Conservation (phyloP, 2,329 filamentous ascomycete genomes). For the Penicillium sp. region DNA sequence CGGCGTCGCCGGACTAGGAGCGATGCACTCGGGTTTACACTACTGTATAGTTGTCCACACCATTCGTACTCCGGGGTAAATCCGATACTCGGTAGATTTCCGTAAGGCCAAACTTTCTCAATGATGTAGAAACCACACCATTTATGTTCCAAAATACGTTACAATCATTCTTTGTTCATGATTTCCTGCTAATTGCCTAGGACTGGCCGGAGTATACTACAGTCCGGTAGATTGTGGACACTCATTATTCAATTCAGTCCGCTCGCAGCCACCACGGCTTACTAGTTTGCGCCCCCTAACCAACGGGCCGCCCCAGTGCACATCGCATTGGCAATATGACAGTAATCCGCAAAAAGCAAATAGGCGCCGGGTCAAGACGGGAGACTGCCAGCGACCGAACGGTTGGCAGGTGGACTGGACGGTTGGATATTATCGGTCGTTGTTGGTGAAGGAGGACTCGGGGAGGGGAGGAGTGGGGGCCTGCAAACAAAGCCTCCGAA, state of each 20-base stretch:
- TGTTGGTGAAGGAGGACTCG: not conserved
- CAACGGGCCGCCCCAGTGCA: not conserved
- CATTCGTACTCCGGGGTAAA: not conserved
- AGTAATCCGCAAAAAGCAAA: slow-evolving; percentile 7
- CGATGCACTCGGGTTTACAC: not conserved
- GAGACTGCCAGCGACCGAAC: slow-evolving; percentile 1
- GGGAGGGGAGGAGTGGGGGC: not conserved
- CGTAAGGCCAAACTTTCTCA: no score
- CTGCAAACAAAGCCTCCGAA: slow-evolving; percentile 19
- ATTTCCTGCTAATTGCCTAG: not conserved
- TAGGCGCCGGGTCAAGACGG: slow-evolving; percentile 1
- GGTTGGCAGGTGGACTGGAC: not conserved
- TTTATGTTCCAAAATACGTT: not conserved
- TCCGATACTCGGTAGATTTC: not conserved
- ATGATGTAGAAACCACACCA: not conserved
- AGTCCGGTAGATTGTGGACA: not conserved
- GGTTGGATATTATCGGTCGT: not conserved
- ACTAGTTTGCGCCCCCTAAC: slow-evolving; percentile 5
- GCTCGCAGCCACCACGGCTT: not conserved
- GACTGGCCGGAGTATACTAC: not conserved
- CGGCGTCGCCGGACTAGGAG: not conserved
- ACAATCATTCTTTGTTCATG: not conserved
- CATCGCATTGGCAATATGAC: slow-evolving; percentile 3
- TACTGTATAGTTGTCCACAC: no score
- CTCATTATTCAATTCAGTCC: not conserved